Conservation (phyloP, 306 rosid genomes). For the Begonia loranthoides region DNA sequence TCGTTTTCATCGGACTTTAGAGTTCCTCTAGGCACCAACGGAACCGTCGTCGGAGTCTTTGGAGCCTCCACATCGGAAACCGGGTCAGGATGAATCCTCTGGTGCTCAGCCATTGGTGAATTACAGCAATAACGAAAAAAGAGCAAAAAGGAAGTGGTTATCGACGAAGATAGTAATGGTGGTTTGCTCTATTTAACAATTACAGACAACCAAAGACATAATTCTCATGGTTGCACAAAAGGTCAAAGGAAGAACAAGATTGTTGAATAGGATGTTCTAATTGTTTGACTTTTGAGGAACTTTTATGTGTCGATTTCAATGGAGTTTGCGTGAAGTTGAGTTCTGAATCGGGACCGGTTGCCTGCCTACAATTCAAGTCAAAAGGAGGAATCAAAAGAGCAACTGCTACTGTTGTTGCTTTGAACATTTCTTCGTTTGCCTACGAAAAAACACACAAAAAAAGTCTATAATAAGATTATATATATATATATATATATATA, state of each 20-base stretch:
- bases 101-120: slow-evolving; percentile 45
- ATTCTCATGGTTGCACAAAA: not conserved
- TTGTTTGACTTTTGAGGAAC: too few species aligned
- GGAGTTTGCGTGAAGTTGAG: too few species aligned
- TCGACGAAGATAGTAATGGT: not conserved
- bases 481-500: too few species aligned
- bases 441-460: too few species aligned
- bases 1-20: slow-evolving; percentile 30
- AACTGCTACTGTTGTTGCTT: too few species aligned
- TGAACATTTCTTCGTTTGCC: too few species aligned
- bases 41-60: slow-evolving; percentile 24
- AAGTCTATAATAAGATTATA: too few species aligned
- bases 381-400: too few species aligned
- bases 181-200: not conserved
- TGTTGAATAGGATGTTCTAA: not conserved
- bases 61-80: slow-evolving; percentile 37
- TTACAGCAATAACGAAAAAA: not conserved
- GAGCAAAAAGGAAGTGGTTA: not conserved
- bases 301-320: too few species aligned
- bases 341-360: too few species aligned
- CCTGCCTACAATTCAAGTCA: too few species aligned
- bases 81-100: slow-evolving; percentile 44
- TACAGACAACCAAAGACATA: not conserved
- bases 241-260: not conserved
- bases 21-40: slow-evolving; percentile 30